These are phyloP conservation scores for Plasmodium reichenowi DNA, from an alignment of 169 alveolate species.

Conservation along the genomic window DNA sequence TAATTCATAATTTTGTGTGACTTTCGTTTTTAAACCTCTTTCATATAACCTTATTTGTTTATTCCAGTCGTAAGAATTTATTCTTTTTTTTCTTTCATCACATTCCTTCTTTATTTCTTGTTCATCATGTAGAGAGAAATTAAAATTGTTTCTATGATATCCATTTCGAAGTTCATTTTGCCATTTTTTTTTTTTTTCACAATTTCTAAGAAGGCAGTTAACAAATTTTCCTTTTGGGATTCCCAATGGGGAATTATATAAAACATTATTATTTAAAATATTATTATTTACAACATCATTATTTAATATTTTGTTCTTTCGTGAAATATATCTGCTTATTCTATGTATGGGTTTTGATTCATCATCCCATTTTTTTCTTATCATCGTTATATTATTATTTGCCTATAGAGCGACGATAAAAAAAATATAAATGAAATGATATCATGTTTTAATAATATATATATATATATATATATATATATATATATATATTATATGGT, in stretches of 20 bases:
- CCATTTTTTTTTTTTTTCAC: constrained; percentile 16
- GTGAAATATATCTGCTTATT: constrained; percentile 13
- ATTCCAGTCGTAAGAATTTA: constrained; percentile 8
- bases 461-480: constrained; percentile 13
- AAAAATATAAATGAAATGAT: constrained; percentile 1
- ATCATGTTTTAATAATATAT: neutral
- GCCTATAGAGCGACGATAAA: neutral
- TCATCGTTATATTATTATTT: neutral
- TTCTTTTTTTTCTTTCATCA: neutral
- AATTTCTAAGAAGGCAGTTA: neutral
- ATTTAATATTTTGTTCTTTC: neutral
- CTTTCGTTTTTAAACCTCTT: constrained; percentile 36
- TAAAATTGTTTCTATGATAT: constrained; percentile 29
- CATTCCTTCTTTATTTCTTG: neutral
- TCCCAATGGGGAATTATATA: too few relatives aligned
- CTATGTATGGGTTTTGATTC: constrained; percentile 26
- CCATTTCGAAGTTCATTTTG: constrained; percentile 45
- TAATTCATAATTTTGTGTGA: constrained; percentile 33
- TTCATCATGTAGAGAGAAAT: constrained; percentile 32
- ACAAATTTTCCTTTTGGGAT: too few relatives aligned
- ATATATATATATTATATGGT: constrained; percentile 15
- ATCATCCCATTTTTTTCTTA: too few relatives aligned
- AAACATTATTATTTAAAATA: too few relatives aligned
- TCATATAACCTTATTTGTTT: constrained; percentile 31
- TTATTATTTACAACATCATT: too few relatives aligned